phyloP scores from a whole-genome alignment of 108 stramenopile species.

The Skeletonema potamos region DNA sequence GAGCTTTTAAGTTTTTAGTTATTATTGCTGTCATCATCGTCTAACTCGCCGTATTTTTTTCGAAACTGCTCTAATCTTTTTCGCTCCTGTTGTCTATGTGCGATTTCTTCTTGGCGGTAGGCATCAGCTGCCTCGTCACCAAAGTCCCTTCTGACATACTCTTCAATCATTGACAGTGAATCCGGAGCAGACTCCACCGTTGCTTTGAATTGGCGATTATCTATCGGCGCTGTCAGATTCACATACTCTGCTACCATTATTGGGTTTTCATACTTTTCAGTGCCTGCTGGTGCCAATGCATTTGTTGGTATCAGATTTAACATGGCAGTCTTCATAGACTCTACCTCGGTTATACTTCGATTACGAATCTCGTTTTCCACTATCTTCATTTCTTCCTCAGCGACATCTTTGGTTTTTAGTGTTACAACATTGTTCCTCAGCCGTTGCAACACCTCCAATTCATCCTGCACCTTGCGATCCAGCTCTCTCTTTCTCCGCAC shows the following conservation, averaged over 20 bases:
- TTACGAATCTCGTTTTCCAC: conserved; percentile 25
- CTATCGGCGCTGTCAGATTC: conserved; percentile 20
- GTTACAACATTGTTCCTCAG: conserved; percentile 24
- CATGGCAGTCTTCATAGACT: conserved; percentile 30
- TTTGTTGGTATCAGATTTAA: conserved; percentile 46
- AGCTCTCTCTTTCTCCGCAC: conserved; percentile 52
- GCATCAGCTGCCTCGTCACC: conserved; percentile 44
- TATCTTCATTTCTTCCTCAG: conserved; percentile 28
- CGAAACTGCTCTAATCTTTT: conserved; percentile 24
- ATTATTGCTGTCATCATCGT: not conserved
- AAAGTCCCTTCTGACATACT: conserved; percentile 35
- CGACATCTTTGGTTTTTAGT: conserved; percentile 7
- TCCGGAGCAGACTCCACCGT: conserved; percentile 20
- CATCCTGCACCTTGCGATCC: conserved; percentile 36
- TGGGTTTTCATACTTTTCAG: conserved; percentile 31
- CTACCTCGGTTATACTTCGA: conserved; percentile 13
- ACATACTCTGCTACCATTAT: conserved; percentile 44
- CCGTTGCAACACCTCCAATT: conserved; percentile 45
- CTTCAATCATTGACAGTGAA: conserved; percentile 33
- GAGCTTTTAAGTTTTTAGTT: not conserved
- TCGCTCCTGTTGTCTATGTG: conserved; percentile 24
- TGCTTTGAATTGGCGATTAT: conserved; percentile 19
- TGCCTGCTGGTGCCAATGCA: conserved; percentile 32
- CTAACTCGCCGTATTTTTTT: conserved; percentile 14
- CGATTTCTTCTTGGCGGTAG: conserved; percentile 27